Conservation (phyloP, 1,139 yeast species). For the Sugiyamaella castrensis region DNA sequence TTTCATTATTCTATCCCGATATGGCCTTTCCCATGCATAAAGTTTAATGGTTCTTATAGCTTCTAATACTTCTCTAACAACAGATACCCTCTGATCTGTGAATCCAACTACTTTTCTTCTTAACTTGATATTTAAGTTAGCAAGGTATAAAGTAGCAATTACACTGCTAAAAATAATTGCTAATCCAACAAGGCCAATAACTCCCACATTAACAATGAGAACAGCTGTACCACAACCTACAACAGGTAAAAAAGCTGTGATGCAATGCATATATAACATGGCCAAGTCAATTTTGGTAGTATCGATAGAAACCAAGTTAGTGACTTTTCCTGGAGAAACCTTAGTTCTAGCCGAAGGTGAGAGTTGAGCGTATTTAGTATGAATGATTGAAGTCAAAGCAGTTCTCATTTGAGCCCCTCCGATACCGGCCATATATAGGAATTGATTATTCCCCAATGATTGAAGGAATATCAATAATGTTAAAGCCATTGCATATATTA, state of each 20-base stretch:
- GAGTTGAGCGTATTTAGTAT: constrained; percentile 44
- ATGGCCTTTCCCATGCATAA: constrained; percentile 67
- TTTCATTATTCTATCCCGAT: constrained; percentile 43
- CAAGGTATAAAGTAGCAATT: constrained; percentile 27
- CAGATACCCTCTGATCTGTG: constrained; percentile 57
- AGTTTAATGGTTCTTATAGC: constrained; percentile 62
- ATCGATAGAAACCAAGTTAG: constrained; percentile 64
- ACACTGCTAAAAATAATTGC: constrained; percentile 41
- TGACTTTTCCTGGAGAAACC: constrained; percentile 48
- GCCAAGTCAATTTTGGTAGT: constrained; percentile 65
- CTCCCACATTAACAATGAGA: constrained; percentile 61
- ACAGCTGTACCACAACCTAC: constrained; percentile 56
- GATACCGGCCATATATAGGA: constrained; percentile 9
- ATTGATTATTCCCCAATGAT: constrained; percentile 7
- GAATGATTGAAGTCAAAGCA: constrained; percentile 43
- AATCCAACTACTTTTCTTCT: constrained; percentile 47
- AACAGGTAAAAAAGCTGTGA: constrained; percentile 31
- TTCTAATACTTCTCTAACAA: constrained; percentile 57
- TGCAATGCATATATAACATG: constrained; percentile 55
- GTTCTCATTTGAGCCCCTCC: constrained; percentile 47
- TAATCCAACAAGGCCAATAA: constrained; percentile 56
- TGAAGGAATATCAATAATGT: constrained; percentile 6
- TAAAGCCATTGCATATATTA: constrained; percentile 17
- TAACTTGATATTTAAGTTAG: constrained; percentile 42
- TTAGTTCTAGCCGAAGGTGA: constrained; percentile 42